Evolutionary conservation across 257 asterid genomes (phyloP).

Genomic region (Penstemon eatonii): DNA sequence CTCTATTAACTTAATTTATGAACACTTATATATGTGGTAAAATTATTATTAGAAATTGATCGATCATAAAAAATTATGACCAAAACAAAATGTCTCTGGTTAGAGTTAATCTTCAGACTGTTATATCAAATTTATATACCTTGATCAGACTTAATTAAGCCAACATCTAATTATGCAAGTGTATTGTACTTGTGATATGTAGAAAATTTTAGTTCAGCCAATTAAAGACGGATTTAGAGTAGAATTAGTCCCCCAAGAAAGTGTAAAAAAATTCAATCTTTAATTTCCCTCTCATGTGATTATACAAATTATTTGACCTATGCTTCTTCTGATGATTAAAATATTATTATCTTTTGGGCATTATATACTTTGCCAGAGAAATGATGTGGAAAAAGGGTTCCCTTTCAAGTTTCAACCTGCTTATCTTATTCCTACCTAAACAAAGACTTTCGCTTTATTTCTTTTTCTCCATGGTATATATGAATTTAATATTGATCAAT

Average conservation of each 20-base stretch:
- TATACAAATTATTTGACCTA: constrained; percentile 57
- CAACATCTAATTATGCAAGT: no score
- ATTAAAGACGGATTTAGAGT: no score
- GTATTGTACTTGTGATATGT: no score
- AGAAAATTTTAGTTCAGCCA: no score
- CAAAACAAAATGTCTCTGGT: no score
- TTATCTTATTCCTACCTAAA: constrained; percentile 51
- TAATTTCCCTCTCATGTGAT: constrained; percentile 38
- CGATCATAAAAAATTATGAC: no score
- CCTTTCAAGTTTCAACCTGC: constrained; percentile 32
- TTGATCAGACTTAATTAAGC: no score
- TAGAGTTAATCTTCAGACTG: no score
- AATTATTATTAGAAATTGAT: no score
- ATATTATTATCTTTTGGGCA: constrained; percentile 36
- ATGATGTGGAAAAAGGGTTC: constrained; percentile 36
- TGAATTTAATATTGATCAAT: constrained; percentile 18
- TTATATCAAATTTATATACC: no score
- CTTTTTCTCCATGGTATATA: constrained; percentile 24
- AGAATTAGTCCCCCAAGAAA: neutral
- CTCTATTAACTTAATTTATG: no score
- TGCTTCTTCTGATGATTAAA: constrained; percentile 30
- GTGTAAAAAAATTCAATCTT: neutral
- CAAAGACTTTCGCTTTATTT: constrained; percentile 37
- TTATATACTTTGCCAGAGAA: constrained; percentile 41
- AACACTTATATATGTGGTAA: no score